Conservation (phyloP, 1,284 basidiomycete species). For the Malassezia dermatis region DNA sequence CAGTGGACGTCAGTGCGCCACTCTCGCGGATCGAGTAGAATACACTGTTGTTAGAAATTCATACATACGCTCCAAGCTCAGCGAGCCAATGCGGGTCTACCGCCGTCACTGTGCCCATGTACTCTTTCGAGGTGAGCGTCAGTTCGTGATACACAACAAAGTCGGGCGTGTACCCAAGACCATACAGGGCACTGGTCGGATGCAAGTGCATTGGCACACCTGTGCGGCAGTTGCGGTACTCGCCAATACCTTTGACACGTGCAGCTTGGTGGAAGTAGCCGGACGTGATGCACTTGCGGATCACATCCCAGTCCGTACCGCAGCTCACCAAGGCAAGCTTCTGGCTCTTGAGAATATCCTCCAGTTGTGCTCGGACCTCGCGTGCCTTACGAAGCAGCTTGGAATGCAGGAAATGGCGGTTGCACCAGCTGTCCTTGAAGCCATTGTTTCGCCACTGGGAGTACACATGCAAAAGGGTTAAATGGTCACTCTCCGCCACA, state of each 20-base stretch:
- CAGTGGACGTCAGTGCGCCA: conserved; percentile 57
- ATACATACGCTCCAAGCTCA: conserved; percentile 23
- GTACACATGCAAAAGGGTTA: conserved; percentile 91
- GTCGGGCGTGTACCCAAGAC: conserved; percentile 82
- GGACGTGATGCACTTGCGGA: conserved; percentile 93
- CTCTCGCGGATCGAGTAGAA: conserved; percentile 88
- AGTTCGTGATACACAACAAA: conserved; percentile 92
- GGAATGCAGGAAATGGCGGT: conserved; percentile 89
- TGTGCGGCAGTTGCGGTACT: conserved; percentile 95
- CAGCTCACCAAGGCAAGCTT: conserved; percentile 82
- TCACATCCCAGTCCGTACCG: conserved; percentile 87
- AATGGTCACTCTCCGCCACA: conserved; percentile 91
- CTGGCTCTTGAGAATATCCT: conserved; percentile 97
- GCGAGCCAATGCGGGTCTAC: conserved; percentile 48
- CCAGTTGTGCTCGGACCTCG: conserved; percentile 89
- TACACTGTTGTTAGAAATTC: conserved; percentile 59
- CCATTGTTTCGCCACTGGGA: conserved; percentile 94
- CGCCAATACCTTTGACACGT: conserved; percentile 92
- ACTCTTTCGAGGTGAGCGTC: conserved; percentile 28
- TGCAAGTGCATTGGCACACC: conserved; percentile 75
- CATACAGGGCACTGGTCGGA: conserved; percentile 90
- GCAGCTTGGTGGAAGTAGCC: conserved; percentile 99
- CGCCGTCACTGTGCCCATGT: conserved; percentile 44
- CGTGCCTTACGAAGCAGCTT: conserved; percentile 88
- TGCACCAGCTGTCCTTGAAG: conserved; percentile 79